Evolutionary conservation across 2,329 filamentous ascomycete species (phyloP).

Genomic region (Monascus ruber): DNA sequence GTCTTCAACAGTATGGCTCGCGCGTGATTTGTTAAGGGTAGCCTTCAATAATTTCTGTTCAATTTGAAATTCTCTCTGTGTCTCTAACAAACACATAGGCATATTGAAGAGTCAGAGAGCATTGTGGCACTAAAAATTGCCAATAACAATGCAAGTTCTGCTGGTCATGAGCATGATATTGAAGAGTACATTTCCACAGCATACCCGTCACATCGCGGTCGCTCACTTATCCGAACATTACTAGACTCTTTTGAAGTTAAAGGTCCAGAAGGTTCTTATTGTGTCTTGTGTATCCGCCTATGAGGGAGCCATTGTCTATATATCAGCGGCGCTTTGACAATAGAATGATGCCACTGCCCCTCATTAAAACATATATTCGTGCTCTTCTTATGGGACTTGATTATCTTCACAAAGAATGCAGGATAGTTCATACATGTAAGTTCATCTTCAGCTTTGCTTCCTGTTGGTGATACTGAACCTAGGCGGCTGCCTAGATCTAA

Average conservation of each 20-base stretch:
- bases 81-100: constrained; percentile 15
- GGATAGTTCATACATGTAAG: constrained; percentile 32
- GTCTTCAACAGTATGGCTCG: constrained; percentile 35
- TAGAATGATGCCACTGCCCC: constrained; percentile 19
- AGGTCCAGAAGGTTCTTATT: constrained; percentile 18
- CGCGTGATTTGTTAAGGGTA: constrained; percentile 22
- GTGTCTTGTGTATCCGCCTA: constrained; percentile 29
- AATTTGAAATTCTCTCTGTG: constrained; percentile 6
- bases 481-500: constrained; percentile 24
- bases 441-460: constrained; percentile 6
- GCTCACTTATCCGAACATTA: constrained; percentile 21
- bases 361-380: constrained; percentile 26
- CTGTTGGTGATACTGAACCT: constrained; percentile 5
- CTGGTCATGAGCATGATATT: constrained; percentile 21
- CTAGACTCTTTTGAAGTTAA: constrained; percentile 24
- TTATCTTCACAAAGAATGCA: constrained; percentile 33
- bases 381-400: constrained; percentile 31
- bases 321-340: constrained; percentile 21
- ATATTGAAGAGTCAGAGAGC: constrained; percentile 14
- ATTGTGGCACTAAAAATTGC: constrained; percentile 18
- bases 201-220: constrained; percentile 23
- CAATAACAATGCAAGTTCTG: constrained; percentile 13
- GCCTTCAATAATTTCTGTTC: constrained; percentile 7
- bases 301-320: constrained; percentile 28
- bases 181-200: constrained; percentile 21